Evolutionary conservation across 805 yeast species (phyloP), one percentile per base, ranked within the genome.

Genomic region (Cyberlindnera petersonii): DNA sequence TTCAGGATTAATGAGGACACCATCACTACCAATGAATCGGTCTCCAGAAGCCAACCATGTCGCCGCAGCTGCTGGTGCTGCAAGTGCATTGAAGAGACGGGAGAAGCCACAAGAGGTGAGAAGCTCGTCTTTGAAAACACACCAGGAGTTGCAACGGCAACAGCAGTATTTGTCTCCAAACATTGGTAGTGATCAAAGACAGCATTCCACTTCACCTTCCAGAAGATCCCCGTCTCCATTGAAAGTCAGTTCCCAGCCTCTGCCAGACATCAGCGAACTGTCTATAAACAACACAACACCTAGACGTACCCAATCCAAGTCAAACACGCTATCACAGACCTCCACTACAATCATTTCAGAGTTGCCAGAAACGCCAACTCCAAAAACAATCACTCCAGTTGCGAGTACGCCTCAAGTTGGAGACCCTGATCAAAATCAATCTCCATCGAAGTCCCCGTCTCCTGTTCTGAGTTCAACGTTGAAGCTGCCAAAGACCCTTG

Each of bases 41-140:
- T 13, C 38, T 3, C 15, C 44, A 20, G 27, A 22, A 4, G 8
- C 29, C 7, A 33, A 20, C 28, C 47, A 13, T 20, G 38, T 20
- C 13, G 48, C 57, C 4, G 51, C 58, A 26, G 52, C 59, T 21
- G 52, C 54, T 5, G 42, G 51, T 30, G 56, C 48, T n/a, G 49
- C 56, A n/a, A 29, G 36, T 23, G 48, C 48, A 1, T 28, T 45
- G 21, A 43, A 35, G 13, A 43, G 59, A 34, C 41, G 42, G 26
- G 24, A 15, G 3, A 27, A 15, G 5, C 37, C n/a, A n/a, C n/a
- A n/a, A n/a, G n/a, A 33, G 24, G 37, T 20, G 21, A 34, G 56
- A 50, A 26, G 24, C 35, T 13, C 36, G 21, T 26, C 44, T 2
- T 29, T 34, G 10, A 24, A 30, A 22, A 37, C 26, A 13, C 31